Evolutionary conservation across 441 rosid species (phyloP), one percentile per base, ranked within the genome.

Genomic region (Erodium moschatum): DNA sequence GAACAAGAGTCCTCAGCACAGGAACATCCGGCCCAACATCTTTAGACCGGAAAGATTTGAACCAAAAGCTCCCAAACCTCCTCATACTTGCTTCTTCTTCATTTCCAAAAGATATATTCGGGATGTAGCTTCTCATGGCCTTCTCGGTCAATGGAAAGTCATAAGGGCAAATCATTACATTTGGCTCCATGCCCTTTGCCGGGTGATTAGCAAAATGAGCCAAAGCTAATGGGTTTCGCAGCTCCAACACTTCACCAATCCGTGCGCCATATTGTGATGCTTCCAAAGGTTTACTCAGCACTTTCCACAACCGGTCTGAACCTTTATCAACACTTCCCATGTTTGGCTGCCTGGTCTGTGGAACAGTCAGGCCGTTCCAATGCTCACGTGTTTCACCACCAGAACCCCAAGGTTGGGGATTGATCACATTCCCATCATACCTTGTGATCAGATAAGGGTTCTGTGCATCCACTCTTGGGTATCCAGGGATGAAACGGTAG

Each of bases 141-240:
- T 77, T 75, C 76, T 85, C 89, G 21, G 80, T 75, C 76, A 88
- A 76, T 4, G 89, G 98, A 73, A 90, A 92, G 76, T 90, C 92
- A 21, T 86, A 88, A 5, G 96, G 89, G 62, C 90, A 90, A 62
- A 90, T 69, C 92, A 88, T 90, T 33, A 86, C 97, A 73, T 92
- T 92, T 12, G 96, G 90, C 62, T 69, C 81, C 86, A 81, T 77
- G 9, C 76, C 93, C 77, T 85, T 81, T 0, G 83, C 82, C 0
- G 91, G 88, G 70, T 92, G 96, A 71, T 87, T 92, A 4, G 84
- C 81, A 66, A 85, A 88, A 79, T 92, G 98, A 72, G 92, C 97
- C 73, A 86, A 77, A 52, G 93, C 96, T 70, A 90, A 75, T 5
- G 98, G 97, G 72, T 90, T 92, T 78, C 97, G 85, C 72, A 82